A percentile compares a stretch with the other conserved stretches of the same genome.
These are phyloP conservation scores for Dothiorella sarmentorum DNA, from an alignment of 2,329 filamentous ascomycete species.

Conservation along the genomic window DNA sequence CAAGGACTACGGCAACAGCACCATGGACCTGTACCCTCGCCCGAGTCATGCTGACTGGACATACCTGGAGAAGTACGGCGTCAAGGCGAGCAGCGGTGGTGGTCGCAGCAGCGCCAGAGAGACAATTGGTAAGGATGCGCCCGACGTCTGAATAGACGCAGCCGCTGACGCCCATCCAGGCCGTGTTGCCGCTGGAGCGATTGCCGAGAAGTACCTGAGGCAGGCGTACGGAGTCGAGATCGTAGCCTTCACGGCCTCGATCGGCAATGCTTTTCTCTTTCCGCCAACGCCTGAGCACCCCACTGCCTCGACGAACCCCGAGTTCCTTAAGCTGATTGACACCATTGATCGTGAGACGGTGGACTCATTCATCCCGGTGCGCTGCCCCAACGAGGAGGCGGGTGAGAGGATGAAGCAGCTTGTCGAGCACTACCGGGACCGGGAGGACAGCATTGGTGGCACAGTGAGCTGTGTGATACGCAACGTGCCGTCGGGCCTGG, in stretches of 20 bases:
- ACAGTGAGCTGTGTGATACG: constrained; percentile 92
- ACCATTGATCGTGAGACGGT: constrained; percentile 71
- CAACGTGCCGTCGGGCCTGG: constrained; percentile 78
- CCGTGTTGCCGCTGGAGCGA: constrained; percentile 84
- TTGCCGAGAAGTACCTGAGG: constrained; percentile 87
- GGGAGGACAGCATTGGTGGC: constrained; percentile 85
- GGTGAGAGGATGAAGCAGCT: constrained; percentile 70
- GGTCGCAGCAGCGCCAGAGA: constrained; percentile 89
- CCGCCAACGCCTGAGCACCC: constrained; percentile 67
- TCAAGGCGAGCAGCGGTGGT: constrained; percentile 86
- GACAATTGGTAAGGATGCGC: constrained; percentile 66
- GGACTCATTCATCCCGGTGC: constrained; percentile 78
- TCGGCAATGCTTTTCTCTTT: constrained; percentile 76
- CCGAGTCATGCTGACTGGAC: constrained; percentile 96
- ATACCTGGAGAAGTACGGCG: constrained; percentile 94
- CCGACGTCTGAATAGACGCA: neutral
- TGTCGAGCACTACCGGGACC: constrained; percentile 75
- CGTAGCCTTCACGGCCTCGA: constrained; percentile 81
- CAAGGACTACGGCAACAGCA: constrained; percentile 83
- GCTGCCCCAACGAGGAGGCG: constrained; percentile 70
- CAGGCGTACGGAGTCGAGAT: constrained; percentile 84
- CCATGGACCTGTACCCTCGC: constrained; percentile 87
- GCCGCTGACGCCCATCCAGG: constrained; percentile 40
- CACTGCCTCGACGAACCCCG: constrained; percentile 68
- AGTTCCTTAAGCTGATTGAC: constrained; percentile 71